Base-by-base conservation (phyloP, 805 yeast species). In the Metschnikowia aberdeeniae region DNA sequence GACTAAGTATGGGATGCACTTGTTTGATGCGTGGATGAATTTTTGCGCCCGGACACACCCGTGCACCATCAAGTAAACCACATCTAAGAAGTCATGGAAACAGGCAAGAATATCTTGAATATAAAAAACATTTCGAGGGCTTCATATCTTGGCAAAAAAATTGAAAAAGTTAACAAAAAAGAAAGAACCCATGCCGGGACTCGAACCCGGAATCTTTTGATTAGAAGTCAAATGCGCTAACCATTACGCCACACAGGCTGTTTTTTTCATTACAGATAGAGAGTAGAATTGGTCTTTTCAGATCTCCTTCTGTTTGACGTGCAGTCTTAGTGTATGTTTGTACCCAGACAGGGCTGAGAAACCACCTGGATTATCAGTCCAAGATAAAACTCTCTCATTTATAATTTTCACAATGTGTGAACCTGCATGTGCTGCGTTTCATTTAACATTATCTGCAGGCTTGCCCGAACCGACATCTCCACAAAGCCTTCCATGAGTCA, bases 161-260 rank as follows among this genome's bases (percentile, higher is more conserved):
- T 4, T 11, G 4, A 31, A 13, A n/a, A 4, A 8, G 22, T 8
- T 9, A 13, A 19, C 31, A 39, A 45, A 45, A 45, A 38, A 26
- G 9, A 43, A 40, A 37, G 11, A 49, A 49, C 52, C 52, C 52
- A 49, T 43, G 52, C 52, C 52, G 52, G 52, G 52, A 49, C 52
- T 49, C 52, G 52, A 49, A 49, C 52, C 52, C 52, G 52, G 52
- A 49, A 46, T 49, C 52, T 49, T 49, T 49, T 49, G 52, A 49
- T 49, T 49, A 49, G 52, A 49, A 49, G 52, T 49, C 52, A 49
- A 49, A 49, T 49, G 52, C 52, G 52, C 52, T 49, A 49, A 49
- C 52, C 52, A 49, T 49, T 49, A 49, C 52, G 52, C 52, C 52
- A 49, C 52, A 43, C 52, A 49, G 52, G 52, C 52, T 40, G 13